Evolutionary conservation across 768 basidiomycete genomes (phyloP), one percentile per base, ranked within the genome.

Genomic region (Pleurotus sapidus): DNA sequence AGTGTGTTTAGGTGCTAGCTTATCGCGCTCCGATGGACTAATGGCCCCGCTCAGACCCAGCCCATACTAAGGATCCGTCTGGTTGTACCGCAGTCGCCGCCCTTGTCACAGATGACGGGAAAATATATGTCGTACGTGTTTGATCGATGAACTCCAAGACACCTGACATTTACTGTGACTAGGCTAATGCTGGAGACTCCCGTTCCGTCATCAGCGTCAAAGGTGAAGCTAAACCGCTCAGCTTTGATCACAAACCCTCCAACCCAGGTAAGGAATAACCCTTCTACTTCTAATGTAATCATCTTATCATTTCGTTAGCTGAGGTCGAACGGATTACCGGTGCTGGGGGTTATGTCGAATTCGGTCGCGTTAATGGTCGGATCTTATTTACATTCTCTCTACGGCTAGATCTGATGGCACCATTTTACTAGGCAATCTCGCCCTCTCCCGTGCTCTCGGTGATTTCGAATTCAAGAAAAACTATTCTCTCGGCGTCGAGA

Each of bases 401-500:
- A 42, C 38, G 1, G 42, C 8, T 11, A 38, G 47, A 58, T 27
- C 51, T 56, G 59, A 56, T 48, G 25, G 30, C 30, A 34, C 30
- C 30, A 49, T 15, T 25, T 46, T 30, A 14, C 12, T 64, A 97
- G 95, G 96, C 61, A 98, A 98, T 68, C 86, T 99, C 57, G 96
- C 97, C 0, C 75, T 98, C 39, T 95, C 95, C 14, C 83, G 97
- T 64, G 97, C 97, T 3, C 75, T 99, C 24, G 97, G 97, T 56
- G 97, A 99, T 70, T 98, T 99, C 69, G 94, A 97, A 62, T 99
- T 97, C 82, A 99, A 99, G 80, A 95, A 96, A 75, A 96, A 95
- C 68, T 83, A 84, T 49, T 72, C 81, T 15, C 72, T 98, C 8
- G 71, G 82, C 42, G 87, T 95, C 15, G 96, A 98, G 73, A 83